Conservation (phyloP, 352 stramenopile species). For the Thalassiosira pacifica region DNA sequence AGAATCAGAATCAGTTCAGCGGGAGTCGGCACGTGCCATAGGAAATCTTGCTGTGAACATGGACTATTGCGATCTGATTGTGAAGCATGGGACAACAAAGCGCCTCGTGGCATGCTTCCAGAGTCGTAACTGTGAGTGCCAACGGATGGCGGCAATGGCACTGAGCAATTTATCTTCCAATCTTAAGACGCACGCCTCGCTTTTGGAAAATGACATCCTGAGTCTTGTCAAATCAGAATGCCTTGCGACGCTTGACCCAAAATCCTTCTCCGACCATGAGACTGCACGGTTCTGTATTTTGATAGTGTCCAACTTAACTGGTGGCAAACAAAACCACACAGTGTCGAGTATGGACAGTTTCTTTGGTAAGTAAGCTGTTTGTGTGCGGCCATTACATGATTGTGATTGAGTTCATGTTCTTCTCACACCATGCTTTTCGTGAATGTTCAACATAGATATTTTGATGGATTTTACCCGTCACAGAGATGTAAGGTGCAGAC, state of each 20-base stretch:
- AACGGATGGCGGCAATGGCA: constrained; percentile 95
- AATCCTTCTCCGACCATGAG: constrained; percentile 93
- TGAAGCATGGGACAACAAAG: constrained; percentile 89
- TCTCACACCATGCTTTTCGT: constrained; percentile 22
- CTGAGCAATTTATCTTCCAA: constrained; percentile 95
- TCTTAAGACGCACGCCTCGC: constrained; percentile 92
- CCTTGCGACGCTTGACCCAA: constrained; percentile 91
- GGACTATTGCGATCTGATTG: constrained; percentile 93
- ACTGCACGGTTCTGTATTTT: constrained; percentile 95
- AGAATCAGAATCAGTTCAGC: constrained; percentile 86
- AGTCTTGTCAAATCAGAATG: constrained; percentile 91
- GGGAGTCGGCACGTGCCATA: constrained; percentile 92
- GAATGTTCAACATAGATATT: constrained; percentile 73
- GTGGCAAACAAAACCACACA: constrained; percentile 52
- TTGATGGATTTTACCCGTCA: constrained; percentile 94
- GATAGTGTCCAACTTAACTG: constrained; percentile 92
- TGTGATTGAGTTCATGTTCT: constrained; percentile 2
- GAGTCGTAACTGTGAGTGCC: constrained; percentile 91
- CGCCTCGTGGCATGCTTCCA: constrained; percentile 91
- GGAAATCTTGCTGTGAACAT: constrained; percentile 96
- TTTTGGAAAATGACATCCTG: constrained; percentile 91
- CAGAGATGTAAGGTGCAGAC: constrained; percentile 95
- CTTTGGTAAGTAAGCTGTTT: constrained; percentile 53
- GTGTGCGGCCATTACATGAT: neutral
- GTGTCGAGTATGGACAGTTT: constrained; percentile 55